These are phyloP conservation scores for Monosporozyma servazzii DNA, from an alignment of 805 yeast species.

Conservation along the genomic window DNA sequence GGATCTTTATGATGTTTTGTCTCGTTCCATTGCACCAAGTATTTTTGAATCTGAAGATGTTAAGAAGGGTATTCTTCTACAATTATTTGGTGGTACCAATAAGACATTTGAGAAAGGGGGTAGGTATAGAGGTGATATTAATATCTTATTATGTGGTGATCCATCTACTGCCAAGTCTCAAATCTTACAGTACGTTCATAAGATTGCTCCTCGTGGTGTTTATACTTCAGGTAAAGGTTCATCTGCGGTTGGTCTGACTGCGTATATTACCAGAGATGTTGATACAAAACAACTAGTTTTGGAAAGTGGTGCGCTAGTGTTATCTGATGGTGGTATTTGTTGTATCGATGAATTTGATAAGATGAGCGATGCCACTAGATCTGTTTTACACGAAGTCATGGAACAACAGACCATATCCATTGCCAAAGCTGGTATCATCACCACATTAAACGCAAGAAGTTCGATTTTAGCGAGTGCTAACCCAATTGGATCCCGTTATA, in stretches of 20 bases:
- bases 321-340: constrained; percentile 97
- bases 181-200: constrained; percentile 86
- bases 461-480: constrained; percentile 94
- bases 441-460: constrained; percentile 92
- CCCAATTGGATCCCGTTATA: constrained; percentile 91
- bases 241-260: constrained; percentile 97
- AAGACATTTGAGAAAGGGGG: constrained; percentile 87
- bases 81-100: constrained; percentile 91
- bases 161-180: constrained; percentile 98
- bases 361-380: constrained; percentile 89
- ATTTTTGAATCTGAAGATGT: constrained; percentile 95
- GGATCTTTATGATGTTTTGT: constrained; percentile 76
- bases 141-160: constrained; percentile 88
- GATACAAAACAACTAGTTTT: constrained; percentile 89
- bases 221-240: constrained; percentile 98
- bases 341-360: constrained; percentile 98
- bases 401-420: constrained; percentile 97
- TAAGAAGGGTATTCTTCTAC: constrained; percentile 86
- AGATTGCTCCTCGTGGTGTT: constrained; percentile 95
- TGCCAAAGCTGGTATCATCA: constrained; percentile 97
- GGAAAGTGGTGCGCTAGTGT: constrained; percentile 92
- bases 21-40: constrained; percentile 94
- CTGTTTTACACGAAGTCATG: constrained; percentile 97
- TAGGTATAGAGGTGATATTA: constrained; percentile 90
- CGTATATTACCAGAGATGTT: constrained; percentile 88